Percentiles rank a stretch among this genome's conserved stretches.
Evolutionary conservation across 2,329 filamentous ascomycete genomes (phyloP).

Genomic region (Colletotrichum shisoi): DNA sequence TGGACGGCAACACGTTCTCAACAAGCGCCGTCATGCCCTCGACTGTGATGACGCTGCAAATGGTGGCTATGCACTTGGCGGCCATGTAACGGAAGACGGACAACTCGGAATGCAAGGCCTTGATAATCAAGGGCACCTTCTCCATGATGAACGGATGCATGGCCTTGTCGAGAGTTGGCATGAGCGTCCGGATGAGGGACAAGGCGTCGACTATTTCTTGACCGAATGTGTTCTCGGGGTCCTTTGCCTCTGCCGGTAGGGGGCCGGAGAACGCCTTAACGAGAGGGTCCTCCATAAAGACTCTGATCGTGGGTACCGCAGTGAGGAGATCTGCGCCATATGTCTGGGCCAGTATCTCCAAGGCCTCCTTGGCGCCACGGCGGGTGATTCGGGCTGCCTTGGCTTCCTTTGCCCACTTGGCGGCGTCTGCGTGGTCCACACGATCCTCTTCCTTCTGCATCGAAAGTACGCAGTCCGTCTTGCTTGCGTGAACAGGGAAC

Average conservation of each 20-base stretch:
- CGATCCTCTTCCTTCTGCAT: slow-evolving; percentile 97
- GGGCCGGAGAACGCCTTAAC: slow-evolving; percentile 74
- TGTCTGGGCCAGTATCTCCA: slow-evolving; percentile 82
- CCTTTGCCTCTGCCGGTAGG: slow-evolving; percentile 75
- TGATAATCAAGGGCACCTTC: slow-evolving; percentile 84
- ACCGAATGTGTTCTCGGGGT: slow-evolving; percentile 78
- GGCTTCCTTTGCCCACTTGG: slow-evolving; percentile 87
- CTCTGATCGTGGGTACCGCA: slow-evolving; percentile 82
- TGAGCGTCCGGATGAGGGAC: slow-evolving; percentile 88
- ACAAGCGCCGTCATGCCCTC: slow-evolving; percentile 96
- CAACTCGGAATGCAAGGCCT: slow-evolving; percentile 83
- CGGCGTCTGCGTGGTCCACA: slow-evolving; percentile 89
- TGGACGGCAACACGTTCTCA: slow-evolving; percentile 88
- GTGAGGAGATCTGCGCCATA: slow-evolving; percentile 81
- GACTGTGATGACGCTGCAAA: slow-evolving; percentile 95
- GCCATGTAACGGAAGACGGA: slow-evolving; percentile 96
- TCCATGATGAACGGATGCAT: slow-evolving; percentile 83
- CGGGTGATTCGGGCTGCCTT: slow-evolving; percentile 89
- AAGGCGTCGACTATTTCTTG: slow-evolving; percentile 94
- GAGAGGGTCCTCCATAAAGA: slow-evolving; percentile 83
- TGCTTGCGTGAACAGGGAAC: slow-evolving; percentile 81
- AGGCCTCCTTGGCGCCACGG: slow-evolving; percentile 89
- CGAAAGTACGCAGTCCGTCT: slow-evolving; percentile 84
- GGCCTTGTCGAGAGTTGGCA: slow-evolving; percentile 82
- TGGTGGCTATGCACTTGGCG: slow-evolving; percentile 94